phyloP scores from a whole-genome alignment of 2,329 filamentous ascomycete species.

The Gaeumannomyces sp. region DNA sequence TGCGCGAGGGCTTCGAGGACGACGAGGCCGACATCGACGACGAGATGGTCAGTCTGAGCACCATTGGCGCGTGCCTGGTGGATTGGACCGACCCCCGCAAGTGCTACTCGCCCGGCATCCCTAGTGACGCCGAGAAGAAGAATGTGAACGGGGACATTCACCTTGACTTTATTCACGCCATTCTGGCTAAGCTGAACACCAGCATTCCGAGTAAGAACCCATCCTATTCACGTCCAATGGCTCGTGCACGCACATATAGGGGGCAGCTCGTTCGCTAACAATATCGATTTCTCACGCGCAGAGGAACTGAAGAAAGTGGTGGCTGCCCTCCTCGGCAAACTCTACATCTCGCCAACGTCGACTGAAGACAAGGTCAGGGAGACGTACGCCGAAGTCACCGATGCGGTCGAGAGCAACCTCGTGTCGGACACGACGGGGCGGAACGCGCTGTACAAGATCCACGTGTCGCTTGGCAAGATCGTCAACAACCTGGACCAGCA shows the following conservation, averaged over 20 bases:
- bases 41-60: slow-evolving; percentile 71
- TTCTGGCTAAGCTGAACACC: slow-evolving; percentile 67
- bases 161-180: slow-evolving; percentile 67
- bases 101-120: slow-evolving; percentile 46
- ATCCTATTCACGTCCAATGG: not conserved
- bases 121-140: slow-evolving; percentile 51
- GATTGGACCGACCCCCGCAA: slow-evolving; percentile 96
- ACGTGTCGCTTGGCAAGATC: slow-evolving; percentile 61
- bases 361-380: slow-evolving; percentile 51
- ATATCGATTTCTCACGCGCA: slow-evolving; percentile 23
- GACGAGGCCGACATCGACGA: slow-evolving; percentile 69
- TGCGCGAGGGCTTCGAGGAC: slow-evolving; percentile 65
- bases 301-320: slow-evolving; percentile 84
- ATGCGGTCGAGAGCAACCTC: slow-evolving; percentile 57
- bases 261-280: not conserved
- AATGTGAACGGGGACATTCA: slow-evolving; percentile 72
- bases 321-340: slow-evolving; percentile 71
- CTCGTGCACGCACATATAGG: slow-evolving; percentile 2
- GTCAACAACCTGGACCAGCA: slow-evolving; percentile 51
- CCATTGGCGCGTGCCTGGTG: slow-evolving; percentile 74
- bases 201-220: slow-evolving; percentile 57
- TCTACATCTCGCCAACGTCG: slow-evolving; percentile 67
- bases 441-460: slow-evolving; percentile 63
- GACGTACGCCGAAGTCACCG: slow-evolving; percentile 50
- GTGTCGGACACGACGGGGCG: slow-evolving; percentile 54